Conservation (phyloP, 2,329 filamentous ascomycete species). For the Fusarium sororula region DNA sequence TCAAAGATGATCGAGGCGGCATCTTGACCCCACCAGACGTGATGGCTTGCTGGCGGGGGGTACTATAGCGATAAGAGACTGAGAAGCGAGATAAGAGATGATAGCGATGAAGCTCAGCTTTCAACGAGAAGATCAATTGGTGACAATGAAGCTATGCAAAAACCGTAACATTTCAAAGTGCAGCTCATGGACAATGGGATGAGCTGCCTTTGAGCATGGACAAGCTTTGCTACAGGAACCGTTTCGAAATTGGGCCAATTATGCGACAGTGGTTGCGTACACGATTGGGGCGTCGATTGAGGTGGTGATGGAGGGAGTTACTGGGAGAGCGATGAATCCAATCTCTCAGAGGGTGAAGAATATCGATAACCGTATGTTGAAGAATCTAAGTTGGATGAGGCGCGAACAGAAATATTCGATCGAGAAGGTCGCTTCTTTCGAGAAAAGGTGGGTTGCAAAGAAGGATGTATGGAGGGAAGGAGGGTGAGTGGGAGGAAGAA, state of each 20-base stretch:
- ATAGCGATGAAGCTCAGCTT: conserved; percentile 25
- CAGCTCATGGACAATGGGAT: conserved; percentile 30
- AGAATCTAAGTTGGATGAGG: conserved; percentile 14
- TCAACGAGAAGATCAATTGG: conserved; percentile 46
- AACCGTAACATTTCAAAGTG: conserved; percentile 41
- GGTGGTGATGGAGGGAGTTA: conserved; percentile 7
- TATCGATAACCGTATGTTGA: conserved; percentile 7
- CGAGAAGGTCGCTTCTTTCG: conserved; percentile 9
- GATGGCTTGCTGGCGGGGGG: conserved; percentile 39
- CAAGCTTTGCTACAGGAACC: conserved; percentile 39
- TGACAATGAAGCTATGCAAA: conserved; percentile 30
- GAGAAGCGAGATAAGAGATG: conserved; percentile 26
- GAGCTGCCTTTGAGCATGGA: conserved; percentile 37
- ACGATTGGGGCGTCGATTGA: conserved; percentile 34
- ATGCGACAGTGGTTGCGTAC: conserved; percentile 34
- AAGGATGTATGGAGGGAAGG: conserved; percentile 23
- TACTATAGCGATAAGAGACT: conserved; percentile 33
- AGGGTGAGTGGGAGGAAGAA: conserved; percentile 24
- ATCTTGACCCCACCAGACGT: conserved; percentile 74
- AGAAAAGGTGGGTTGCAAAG: conserved; percentile 28
- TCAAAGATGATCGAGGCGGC: conserved; percentile 88
- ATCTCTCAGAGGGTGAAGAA: not conserved
- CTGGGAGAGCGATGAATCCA: conserved; percentile 9
- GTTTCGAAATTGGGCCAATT: conserved; percentile 40
- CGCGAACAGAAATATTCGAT: conserved; percentile 13